A percentile compares a stretch with the other conserved stretches of the same genome.
These are phyloP conservation scores for Ustilago lituana DNA, from an alignment of 1,284 basidiomycete genomes.

Conservation along the genomic window DNA sequence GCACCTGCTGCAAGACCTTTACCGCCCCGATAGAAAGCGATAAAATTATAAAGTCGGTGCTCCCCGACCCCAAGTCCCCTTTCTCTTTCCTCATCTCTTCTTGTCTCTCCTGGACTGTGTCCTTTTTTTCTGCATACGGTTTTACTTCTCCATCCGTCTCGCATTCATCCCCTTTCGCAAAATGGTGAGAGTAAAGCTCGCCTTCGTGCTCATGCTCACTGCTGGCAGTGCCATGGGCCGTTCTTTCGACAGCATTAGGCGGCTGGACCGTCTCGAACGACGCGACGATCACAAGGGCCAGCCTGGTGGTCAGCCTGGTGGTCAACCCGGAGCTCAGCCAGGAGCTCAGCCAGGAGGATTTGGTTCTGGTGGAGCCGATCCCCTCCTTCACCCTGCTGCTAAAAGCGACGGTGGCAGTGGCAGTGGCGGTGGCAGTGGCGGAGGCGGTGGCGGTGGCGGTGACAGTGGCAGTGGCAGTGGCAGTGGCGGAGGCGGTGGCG, in stretches of 20 bases:
- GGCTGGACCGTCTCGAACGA: conserved; percentile 30
- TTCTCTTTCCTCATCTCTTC: conserved; percentile 4
- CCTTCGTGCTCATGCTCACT: conserved; percentile 39
- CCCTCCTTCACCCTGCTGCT: neutral
- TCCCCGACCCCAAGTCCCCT: neutral
- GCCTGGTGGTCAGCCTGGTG: neutral
- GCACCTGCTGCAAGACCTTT: too few relatives aligned
- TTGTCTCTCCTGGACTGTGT: neutral
- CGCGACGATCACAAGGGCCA: too few relatives aligned
- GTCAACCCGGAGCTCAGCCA: too few relatives aligned
- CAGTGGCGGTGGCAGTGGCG: neutral
- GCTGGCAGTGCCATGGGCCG: conserved; percentile 37
- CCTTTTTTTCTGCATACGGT: neutral
- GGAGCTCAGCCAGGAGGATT: neutral
- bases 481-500: too few relatives aligned
- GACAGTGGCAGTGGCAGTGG: too few relatives aligned
- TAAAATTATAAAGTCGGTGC: conserved; percentile 2
- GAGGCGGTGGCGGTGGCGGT: neutral
- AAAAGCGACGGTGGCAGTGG: neutral
- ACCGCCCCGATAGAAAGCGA: too few relatives aligned
- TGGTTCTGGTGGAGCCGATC: conserved; percentile 1
- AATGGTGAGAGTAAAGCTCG: conserved; percentile 40
- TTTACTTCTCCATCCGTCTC: neutral
- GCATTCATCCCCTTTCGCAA: conserved; percentile 5
- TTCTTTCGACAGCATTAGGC: conserved; percentile 11